Evolutionary conservation across 495 filamentous ascomycete genomes (phyloP), one percentile per base, ranked within the genome.

Genomic region (Stereocaulon alpinum): DNA sequence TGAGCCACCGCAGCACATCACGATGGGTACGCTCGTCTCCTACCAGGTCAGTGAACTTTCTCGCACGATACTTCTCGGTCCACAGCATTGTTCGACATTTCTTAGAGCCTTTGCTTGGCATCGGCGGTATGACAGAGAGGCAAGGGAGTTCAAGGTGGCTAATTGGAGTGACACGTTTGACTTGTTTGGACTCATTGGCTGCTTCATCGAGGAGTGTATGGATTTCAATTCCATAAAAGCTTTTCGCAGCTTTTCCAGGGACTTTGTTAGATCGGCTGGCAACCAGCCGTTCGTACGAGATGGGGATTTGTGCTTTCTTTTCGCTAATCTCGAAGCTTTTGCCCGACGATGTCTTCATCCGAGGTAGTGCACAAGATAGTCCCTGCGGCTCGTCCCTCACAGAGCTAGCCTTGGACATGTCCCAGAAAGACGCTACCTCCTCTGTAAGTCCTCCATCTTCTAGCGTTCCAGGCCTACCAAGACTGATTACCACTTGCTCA

Each of bases 11-110:
- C 41, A 98, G 74, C 5, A 98, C 93, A 55, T 86, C 82, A 52
- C 93, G 83, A 72, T 97, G 92, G 14, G 92, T 96, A 49, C 91
- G 80, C 66, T 98, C 93, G 65, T 98, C 93, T 6, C 94, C 94
- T 58, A 94, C 84, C 0, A 98, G 77, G 61, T 97, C 93, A 53
- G 88, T 91, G 63, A 96, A 98, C 63, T 86, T 90, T 56, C 82
- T 84, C 37, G 93, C 92, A 20, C 93, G 86, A 68, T 98, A 95
- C 65, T 92, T 94, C 66, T 93, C 88, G 0, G 87, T 91, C 88
- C 88, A 95, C 69, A 89, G 77, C 57, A 82, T 67, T 1, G 77
- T 77, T 63, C 71, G 76, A 61, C 73, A 71, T 56, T 76, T 71
- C 54, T 73, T 79, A n/a, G 68, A 66, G 63, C 72, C 32, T 60